Conservation (phyloP, 1,284 basidiomycete species). For the Puccinia hordei region DNA sequence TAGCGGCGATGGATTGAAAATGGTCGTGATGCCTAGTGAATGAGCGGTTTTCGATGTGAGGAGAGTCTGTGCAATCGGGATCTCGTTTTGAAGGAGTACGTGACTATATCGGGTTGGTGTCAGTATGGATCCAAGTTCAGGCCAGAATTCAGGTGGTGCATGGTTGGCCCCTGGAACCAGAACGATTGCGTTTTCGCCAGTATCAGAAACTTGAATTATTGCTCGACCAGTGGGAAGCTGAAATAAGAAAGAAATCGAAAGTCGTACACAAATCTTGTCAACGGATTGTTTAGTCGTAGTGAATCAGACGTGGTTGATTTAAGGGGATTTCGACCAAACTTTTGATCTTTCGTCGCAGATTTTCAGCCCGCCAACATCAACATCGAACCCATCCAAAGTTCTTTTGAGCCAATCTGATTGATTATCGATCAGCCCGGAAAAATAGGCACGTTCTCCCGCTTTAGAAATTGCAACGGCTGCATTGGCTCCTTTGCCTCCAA, state of each 20-base stretch:
- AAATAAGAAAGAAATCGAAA: not conserved
- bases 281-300: not conserved
- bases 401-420: constrained; percentile 30
- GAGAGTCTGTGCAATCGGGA: constrained; percentile 32
- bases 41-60: not conserved
- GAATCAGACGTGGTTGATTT: not conserved
- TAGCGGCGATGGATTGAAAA: constrained; percentile 44
- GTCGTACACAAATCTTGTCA: not conserved
- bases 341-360: constrained; percentile 5
- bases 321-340: not conserved
- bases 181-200: constrained; percentile 40
- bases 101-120: constrained; percentile 13
- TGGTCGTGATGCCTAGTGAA: constrained; percentile 11
- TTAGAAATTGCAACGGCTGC: constrained; percentile 32
- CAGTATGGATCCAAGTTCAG: not conserved
- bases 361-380: constrained; percentile 32
- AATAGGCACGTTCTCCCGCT: constrained; percentile 12
- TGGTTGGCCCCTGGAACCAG: constrained; percentile 36
- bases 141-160: not conserved
- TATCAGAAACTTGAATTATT: constrained; percentile 38
- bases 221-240: constrained; percentile 41
- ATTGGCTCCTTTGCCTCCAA: constrained; percentile 44
- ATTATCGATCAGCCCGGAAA: constrained; percentile 22
- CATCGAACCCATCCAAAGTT: not conserved
- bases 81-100: constrained; percentile 41